These are phyloP conservation scores for Exophiala sp. DNA, from an alignment of 2,329 filamentous ascomycete genomes.

Conservation along the genomic window DNA sequence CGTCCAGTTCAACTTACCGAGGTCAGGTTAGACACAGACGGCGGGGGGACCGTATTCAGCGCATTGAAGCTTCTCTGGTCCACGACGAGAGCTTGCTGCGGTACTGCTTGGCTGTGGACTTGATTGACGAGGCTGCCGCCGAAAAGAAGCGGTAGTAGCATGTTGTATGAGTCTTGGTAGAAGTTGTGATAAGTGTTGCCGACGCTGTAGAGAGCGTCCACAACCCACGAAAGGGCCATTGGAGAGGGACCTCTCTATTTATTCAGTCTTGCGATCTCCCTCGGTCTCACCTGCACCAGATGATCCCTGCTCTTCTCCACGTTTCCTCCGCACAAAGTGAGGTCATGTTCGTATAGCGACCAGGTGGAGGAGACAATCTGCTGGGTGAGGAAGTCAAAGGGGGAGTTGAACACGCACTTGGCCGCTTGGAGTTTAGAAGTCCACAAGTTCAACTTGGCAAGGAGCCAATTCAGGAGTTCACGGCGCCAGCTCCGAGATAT, in stretches of 20 bases:
- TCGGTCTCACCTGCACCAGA: not conserved
- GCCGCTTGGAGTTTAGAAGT: too few relatives aligned
- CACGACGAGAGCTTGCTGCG: constrained; percentile 40
- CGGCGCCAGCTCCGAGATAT: not conserved
- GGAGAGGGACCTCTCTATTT: not conserved
- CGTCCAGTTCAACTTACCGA: constrained; percentile 31
- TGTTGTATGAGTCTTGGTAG: constrained; percentile 3
- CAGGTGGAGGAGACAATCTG: not conserved
- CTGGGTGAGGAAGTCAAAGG: not conserved
- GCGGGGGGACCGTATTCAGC: constrained; percentile 37
- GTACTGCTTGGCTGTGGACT: constrained; percentile 22
- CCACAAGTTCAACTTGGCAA: too few relatives aligned
- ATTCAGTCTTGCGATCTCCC: not conserved
- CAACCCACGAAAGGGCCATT: not conserved
- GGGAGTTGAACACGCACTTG: not conserved
- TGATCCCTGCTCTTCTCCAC: not conserved
- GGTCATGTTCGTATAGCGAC: not conserved
- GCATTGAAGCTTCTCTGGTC: constrained; percentile 44
- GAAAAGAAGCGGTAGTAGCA: constrained; percentile 14
- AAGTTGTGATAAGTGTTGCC: not conserved
- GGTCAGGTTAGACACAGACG: constrained; percentile 30
- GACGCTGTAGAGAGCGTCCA: not conserved
- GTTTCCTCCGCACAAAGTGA: constrained; percentile 1
- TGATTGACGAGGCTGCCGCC: constrained; percentile 3
- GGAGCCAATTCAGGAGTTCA: not conserved